Percentiles rank a stretch among this genome's conserved stretches.
Conservation (phyloP, 768 basidiomycete genomes). For the Cantharellus anzutake region DNA sequence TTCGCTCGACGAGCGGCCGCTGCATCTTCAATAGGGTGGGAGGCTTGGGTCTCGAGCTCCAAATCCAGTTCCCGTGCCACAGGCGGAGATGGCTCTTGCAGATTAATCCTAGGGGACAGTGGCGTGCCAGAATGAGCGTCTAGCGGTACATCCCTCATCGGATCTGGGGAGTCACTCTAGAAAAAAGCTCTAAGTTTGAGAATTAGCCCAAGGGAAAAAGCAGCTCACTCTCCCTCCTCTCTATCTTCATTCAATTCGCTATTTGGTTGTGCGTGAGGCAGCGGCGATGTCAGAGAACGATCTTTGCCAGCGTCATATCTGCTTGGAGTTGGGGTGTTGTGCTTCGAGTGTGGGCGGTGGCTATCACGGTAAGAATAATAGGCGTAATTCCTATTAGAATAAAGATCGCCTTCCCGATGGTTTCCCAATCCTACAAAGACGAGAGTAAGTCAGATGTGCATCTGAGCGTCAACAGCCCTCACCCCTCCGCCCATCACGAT, state of each 20-base stretch:
- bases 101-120: conserved; percentile 7
- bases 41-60: conserved; percentile 34
- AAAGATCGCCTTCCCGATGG: too few relatives aligned
- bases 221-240: conserved; percentile 90
- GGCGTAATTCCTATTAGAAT: too few relatives aligned
- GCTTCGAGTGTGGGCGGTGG: conserved; percentile 15
- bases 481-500: conserved; percentile 12
- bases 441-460: too few relatives aligned
- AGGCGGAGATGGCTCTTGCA: conserved; percentile 5
- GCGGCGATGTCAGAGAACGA: conserved; percentile 1
- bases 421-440: too few relatives aligned
- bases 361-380: conserved; percentile 11
- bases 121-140: conserved; percentile 6
- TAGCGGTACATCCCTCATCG: not conserved
- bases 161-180: too few relatives aligned
- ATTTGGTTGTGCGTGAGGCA: conserved; percentile 9
- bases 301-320: too few relatives aligned
- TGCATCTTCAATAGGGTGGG: conserved; percentile 35
- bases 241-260: conserved; percentile 33
- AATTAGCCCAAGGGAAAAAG: not conserved
- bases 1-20: conserved; percentile 48
- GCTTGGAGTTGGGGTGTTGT: conserved; percentile 7
- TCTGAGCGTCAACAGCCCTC: too few relatives aligned
- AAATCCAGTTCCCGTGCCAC: conserved; percentile 20
- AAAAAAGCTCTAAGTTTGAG: too few relatives aligned